These are phyloP conservation scores for Pseudogymnoascus sp. DNA, from an alignment of 2,329 filamentous ascomycete species.

Conservation along the genomic window DNA sequence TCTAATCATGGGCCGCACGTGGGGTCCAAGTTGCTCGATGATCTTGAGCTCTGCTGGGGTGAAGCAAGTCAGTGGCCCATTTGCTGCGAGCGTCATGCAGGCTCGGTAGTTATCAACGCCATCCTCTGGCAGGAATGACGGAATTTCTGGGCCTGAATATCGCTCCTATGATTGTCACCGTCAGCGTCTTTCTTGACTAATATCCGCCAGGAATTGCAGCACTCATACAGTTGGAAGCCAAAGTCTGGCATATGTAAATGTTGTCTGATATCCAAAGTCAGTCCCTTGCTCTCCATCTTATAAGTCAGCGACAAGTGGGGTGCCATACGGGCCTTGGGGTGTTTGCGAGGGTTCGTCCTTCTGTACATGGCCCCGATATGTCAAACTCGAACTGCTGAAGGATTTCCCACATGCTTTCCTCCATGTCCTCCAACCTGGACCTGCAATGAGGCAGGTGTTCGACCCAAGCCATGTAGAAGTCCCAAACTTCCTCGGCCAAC, in stretches of 20 bases:
- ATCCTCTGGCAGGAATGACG: neutral
- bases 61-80: neutral
- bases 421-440: neutral
- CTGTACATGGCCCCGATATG: neutral
- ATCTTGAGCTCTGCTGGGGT: neutral
- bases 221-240: neutral
- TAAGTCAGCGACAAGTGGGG: neutral
- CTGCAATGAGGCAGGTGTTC: neutral
- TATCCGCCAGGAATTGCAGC: neutral
- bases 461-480: constrained; percentile 13
- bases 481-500: constrained; percentile 16
- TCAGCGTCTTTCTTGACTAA: neutral
- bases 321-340: neutral
- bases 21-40: neutral
- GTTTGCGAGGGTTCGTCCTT: neutral
- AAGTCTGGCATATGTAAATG: neutral
- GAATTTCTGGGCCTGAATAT: neutral
- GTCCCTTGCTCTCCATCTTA: neutral
- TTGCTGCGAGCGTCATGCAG: neutral
- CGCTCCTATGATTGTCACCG: neutral
- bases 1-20: neutral
- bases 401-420: constrained; percentile 9
- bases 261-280: constrained; percentile 6
- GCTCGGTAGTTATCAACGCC: neutral
- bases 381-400: neutral